Conservation (phyloP, 805 yeast genomes). For the Maudiozyma serrabonitensis region DNA sequence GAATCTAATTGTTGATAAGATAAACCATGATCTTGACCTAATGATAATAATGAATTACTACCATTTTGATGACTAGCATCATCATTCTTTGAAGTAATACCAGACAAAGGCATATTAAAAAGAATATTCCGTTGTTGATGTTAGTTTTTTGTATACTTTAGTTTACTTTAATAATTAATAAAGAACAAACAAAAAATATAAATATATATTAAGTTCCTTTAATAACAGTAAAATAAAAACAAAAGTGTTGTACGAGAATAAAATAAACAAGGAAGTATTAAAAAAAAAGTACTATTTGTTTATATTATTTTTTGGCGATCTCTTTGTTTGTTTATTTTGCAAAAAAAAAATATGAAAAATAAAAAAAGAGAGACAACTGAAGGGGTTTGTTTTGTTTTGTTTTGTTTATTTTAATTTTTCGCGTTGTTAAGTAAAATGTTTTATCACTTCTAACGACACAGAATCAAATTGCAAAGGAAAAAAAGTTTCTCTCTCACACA, state of each 20-base stretch:
- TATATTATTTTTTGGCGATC: neutral
- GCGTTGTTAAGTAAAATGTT: neutral
- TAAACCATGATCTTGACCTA: constrained; percentile 14
- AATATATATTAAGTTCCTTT: too few species aligned
- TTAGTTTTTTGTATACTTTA: neutral
- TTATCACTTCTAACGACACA: neutral
- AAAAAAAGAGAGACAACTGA: too few species aligned
- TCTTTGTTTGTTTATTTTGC: neutral
- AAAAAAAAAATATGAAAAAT: neutral
- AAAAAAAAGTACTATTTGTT: neutral
- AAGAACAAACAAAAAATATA: neutral
- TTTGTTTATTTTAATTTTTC: neutral
- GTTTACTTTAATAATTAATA: neutral
- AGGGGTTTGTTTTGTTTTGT: neutral
- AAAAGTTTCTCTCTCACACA: neutral
- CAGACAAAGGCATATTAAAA: neutral
- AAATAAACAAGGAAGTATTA: neutral
- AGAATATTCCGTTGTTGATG: neutral
- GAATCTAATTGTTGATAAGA: constrained; percentile 20
- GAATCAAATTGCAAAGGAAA: neutral
- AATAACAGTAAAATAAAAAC: too few species aligned
- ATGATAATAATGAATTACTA: neutral
- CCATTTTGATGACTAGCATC: neutral
- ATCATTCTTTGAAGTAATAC: constrained; percentile 1
- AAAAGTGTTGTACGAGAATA: neutral